phyloP scores from a whole-genome alignment of 2,329 filamentous ascomycete species.

The Fusarium coffeatum region DNA sequence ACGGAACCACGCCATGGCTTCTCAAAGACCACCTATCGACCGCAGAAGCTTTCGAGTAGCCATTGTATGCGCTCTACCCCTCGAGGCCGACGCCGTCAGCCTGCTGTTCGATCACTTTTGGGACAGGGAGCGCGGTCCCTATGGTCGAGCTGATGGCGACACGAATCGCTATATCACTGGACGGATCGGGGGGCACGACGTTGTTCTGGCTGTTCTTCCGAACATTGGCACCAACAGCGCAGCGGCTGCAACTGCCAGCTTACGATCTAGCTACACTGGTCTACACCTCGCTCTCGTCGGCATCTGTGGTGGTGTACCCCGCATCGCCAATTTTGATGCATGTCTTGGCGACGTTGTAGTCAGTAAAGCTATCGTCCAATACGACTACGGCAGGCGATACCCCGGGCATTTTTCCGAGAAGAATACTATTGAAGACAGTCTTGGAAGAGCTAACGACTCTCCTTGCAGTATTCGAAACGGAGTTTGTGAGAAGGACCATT shows the following conservation, averaged over 20 bases:
- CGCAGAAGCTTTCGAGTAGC: neutral
- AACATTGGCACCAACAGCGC: too few species aligned
- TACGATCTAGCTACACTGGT: too few species aligned
- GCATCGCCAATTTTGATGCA: neutral
- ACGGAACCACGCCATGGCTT: too few species aligned
- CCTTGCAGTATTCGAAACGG: neutral
- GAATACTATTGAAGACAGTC: neutral
- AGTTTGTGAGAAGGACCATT: neutral
- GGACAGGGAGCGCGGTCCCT: neutral
- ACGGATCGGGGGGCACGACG: neutral
- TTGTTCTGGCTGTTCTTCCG: too few species aligned
- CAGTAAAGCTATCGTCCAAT: slow-evolving; percentile 1
- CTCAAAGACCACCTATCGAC: too few species aligned
- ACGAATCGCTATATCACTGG: neutral
- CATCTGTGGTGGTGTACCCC: neutral
- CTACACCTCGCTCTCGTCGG: neutral
- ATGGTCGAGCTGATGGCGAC: neutral
- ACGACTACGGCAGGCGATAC: slow-evolving; percentile 1
- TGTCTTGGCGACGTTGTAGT: slow-evolving; percentile 5
- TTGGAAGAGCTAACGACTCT: neutral
- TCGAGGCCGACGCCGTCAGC: neutral
- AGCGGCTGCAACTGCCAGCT: too few species aligned
- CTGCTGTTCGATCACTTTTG: neutral
- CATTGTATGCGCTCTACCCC: neutral
- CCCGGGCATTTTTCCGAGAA: neutral